Evolutionary conservation across 2,329 filamentous ascomycete species (phyloP), one percentile per base, ranked within the genome.

Genomic region (Plectosphaerella plurivora): DNA sequence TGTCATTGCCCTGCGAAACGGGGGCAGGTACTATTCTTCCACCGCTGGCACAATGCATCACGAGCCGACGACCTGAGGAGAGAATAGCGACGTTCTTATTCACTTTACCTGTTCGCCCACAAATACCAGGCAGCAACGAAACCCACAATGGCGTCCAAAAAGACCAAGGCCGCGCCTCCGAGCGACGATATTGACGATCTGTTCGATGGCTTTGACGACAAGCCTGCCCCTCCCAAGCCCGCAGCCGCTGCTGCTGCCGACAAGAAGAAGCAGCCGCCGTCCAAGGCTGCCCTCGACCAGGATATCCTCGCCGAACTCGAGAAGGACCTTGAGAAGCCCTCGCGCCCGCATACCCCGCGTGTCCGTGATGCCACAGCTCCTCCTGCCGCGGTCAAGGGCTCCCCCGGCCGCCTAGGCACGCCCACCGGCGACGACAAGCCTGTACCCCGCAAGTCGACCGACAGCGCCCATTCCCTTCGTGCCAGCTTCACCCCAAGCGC

Each of bases 301-400:
- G 91, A 96, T 66, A 84, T 93, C 53, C 81, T 97, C 39, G 91
- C 91, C 56, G 92, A 97, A 62, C 82, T 97, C 55, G 90, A 95
- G 68, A 86, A 86, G 50, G 56, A 58, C 24, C 48, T 57, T 18
- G 54, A 89, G 67, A 77, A 86, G 64, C 81, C 89, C 33, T 85
- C 85, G 57, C 85, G 92, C 47, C 89, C 93, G 15, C 87, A 89
- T 63, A 97, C 93, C 2, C 94, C 93, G 39, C 88, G 89, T 60
- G 68, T 84, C 65, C 81, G 82, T 60, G 83, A 79, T 55, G 16
- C 10, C 41, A 20, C n/a, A 16, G n/a, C 41, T 12, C 8, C 28
- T 12, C 28, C 28, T 12, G 69, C 74, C 52, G 68, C 72, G 16
- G 65, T 71, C 37, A 71, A 70, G 57, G 65, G 69, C 33, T 73